These are phyloP conservation scores for Nevesoporus exiguus DNA, from an alignment of 768 basidiomycete species.

Conservation along the genomic window DNA sequence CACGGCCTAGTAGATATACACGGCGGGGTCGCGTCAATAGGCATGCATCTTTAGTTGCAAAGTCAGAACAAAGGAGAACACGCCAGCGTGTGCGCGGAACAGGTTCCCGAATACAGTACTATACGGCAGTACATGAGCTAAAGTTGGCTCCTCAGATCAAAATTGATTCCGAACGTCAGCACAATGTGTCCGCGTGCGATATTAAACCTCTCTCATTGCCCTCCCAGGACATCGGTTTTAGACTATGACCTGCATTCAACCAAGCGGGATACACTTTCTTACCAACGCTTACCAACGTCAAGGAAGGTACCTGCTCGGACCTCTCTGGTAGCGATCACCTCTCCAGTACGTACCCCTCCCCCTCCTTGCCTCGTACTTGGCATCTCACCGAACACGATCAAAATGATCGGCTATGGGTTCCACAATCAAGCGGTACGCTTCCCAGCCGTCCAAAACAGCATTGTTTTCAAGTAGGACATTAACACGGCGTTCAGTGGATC, in stretches of 20 bases:
- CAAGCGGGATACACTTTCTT: constrained; percentile 42
- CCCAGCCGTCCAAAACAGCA: too few species aligned
- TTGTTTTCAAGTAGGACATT: too few species aligned
- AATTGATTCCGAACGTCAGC: too few species aligned
- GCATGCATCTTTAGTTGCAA: background rate
- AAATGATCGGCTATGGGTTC: constrained; percentile 48
- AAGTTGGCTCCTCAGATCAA: too few species aligned
- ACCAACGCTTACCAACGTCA: constrained; percentile 55
- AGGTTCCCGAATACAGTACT: too few species aligned
- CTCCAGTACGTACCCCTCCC: constrained; percentile 37
- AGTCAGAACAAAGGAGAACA: too few species aligned
- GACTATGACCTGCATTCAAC: constrained; percentile 12
- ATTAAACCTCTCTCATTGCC: background rate
- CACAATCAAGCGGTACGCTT: constrained; percentile 49
- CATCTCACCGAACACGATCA: background rate
- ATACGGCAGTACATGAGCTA: too few species aligned
- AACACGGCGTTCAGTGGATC: constrained; percentile 44
- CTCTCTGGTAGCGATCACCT: constrained; percentile 50
- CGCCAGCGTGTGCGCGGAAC: too few species aligned
- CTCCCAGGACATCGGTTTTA: background rate
- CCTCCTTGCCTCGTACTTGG: too few species aligned
- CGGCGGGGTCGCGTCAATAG: constrained; percentile 14
- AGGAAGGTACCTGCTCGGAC: constrained; percentile 51
- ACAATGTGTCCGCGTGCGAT: background rate
- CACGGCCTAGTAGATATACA: constrained; percentile 11